These are phyloP conservation scores for Fusarium sambucinum DNA, from an alignment of 2,329 filamentous ascomycete species.

Conservation along the genomic window DNA sequence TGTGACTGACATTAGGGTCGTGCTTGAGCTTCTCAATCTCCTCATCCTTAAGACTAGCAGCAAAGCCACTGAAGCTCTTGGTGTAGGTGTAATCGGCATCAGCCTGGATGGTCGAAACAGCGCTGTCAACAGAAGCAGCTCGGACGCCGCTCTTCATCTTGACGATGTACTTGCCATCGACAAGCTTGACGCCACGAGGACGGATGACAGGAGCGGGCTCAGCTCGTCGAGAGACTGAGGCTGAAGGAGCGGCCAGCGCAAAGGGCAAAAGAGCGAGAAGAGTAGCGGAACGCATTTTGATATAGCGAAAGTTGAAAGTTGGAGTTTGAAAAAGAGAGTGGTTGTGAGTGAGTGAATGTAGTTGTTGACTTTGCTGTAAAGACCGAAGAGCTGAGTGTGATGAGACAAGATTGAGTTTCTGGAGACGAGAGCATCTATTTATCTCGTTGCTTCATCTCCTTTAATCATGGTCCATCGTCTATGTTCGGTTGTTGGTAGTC, in stretches of 20 bases:
- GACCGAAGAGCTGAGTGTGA: constrained; percentile 35
- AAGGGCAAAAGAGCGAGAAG: constrained; percentile 52
- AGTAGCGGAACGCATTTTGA: constrained; percentile 51
- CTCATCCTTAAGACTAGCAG: constrained; percentile 45
- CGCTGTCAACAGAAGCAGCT: constrained; percentile 40
- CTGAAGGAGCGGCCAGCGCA: constrained; percentile 48
- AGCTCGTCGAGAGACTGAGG: constrained; percentile 44
- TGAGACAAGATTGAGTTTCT: constrained; percentile 3
- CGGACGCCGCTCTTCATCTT: constrained; percentile 49
- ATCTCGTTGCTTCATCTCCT: constrained; percentile 26
- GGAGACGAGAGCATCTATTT: constrained; percentile 31
- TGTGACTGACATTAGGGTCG: constrained; percentile 44
- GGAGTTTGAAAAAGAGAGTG: constrained; percentile 13
- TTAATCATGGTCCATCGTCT: constrained; percentile 1
- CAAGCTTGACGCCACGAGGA: constrained; percentile 49
- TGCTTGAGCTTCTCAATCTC: constrained; percentile 47
- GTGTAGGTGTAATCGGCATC: constrained; percentile 51
- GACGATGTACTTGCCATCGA: constrained; percentile 56
- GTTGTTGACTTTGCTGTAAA: constrained; percentile 21
- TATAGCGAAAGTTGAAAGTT: constrained; percentile 14
- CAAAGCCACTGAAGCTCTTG: constrained; percentile 46
- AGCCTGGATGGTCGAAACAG: constrained; percentile 48
- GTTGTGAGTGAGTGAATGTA: constrained; percentile 23
- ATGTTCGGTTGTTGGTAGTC: constrained; percentile 12
- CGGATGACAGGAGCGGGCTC: constrained; percentile 53